A percentile compares a stretch with the other conserved stretches of the same genome.
These are phyloP conservation scores for Globisporangium cystogenes DNA, from an alignment of 352 stramenopile genomes.

Conservation along the genomic window DNA sequence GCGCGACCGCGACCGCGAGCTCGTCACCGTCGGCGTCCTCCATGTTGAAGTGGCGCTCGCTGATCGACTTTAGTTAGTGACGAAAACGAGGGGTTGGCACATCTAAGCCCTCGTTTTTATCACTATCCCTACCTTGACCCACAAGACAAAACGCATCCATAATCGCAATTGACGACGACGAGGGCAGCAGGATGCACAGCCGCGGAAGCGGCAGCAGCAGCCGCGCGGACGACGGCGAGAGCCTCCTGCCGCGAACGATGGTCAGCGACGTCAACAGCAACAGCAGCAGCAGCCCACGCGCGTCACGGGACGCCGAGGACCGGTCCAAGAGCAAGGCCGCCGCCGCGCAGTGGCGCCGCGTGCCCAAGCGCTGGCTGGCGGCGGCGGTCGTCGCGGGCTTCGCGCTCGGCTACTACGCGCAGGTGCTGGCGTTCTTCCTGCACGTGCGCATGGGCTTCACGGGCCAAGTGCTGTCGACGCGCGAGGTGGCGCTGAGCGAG, in stretches of 20 bases:
- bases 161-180: background rate
- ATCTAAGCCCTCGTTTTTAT: background rate
- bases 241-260: conserved; percentile 5
- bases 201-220: background rate
- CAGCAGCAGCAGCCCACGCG: conserved; percentile 3
- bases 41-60: background rate
- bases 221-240: conserved; percentile 2
- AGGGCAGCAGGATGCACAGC: background rate
- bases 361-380: conserved; percentile 17
- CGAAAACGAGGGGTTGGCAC: background rate
- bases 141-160: background rate
- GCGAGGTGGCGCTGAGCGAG: conserved; percentile 29
- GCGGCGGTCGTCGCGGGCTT: conserved; percentile 26
- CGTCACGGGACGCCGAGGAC: conserved; percentile 8
- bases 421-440: conserved; percentile 62
- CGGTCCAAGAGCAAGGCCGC: conserved; percentile 5
- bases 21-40: conserved; percentile 10
- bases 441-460: conserved; percentile 55
- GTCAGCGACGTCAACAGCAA: too few relatives aligned
- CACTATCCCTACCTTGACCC: background rate
- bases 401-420: conserved; percentile 56
- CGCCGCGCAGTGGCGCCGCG: background rate
- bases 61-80: background rate
- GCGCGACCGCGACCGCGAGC: conserved; percentile 12
- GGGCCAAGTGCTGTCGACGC: conserved; percentile 40